A percentile compares a stretch with the other conserved stretches of the same genome.
These are phyloP conservation scores for Pseudopithomyces maydicus DNA, from an alignment of 2,329 filamentous ascomycete genomes.

Conservation along the genomic window DNA sequence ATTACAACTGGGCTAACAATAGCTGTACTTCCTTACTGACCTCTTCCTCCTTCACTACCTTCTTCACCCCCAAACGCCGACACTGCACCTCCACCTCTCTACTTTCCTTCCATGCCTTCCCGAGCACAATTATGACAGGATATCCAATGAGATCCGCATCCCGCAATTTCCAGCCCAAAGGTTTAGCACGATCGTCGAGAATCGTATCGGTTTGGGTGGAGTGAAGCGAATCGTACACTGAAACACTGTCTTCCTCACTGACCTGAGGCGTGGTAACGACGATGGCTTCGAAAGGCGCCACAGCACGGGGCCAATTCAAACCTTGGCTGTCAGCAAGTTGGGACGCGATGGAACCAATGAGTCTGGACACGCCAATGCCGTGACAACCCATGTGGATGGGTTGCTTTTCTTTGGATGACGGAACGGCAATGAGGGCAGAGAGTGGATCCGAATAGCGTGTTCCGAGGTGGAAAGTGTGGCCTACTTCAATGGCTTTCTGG, in stretches of 20 bases:
- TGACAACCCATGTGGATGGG: constrained; percentile 94
- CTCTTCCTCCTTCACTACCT: constrained; percentile 60
- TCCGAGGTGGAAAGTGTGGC: constrained; percentile 93
- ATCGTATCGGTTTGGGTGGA: constrained; percentile 26
- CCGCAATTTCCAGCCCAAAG: constrained; percentile 81
- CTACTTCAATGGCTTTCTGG: constrained; percentile 82
- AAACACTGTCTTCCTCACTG: constrained; percentile 55
- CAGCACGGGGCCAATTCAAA: constrained; percentile 83
- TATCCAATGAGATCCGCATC: constrained; percentile 92
- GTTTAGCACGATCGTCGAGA: constrained; percentile 54
- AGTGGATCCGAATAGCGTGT: constrained; percentile 84
- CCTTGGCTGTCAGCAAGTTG: constrained; percentile 70
- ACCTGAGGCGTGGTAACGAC: constrained; percentile 61
- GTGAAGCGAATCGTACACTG: constrained; percentile 67
- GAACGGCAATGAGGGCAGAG: constrained; percentile 62
- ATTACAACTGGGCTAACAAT: constrained; percentile 27
- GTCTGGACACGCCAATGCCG: constrained; percentile 88
- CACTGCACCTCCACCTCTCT: constrained; percentile 76
- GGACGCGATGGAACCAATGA: constrained; percentile 85
- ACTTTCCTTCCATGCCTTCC: constrained; percentile 48
- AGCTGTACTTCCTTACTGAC: constrained; percentile 51
- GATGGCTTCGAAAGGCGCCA: constrained; percentile 82
- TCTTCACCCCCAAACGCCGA: constrained; percentile 66
- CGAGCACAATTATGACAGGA: constrained; percentile 80
- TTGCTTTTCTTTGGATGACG: constrained; percentile 48